Conservation (phyloP, 1,284 basidiomycete species). For the Puccinia novopanici region DNA sequence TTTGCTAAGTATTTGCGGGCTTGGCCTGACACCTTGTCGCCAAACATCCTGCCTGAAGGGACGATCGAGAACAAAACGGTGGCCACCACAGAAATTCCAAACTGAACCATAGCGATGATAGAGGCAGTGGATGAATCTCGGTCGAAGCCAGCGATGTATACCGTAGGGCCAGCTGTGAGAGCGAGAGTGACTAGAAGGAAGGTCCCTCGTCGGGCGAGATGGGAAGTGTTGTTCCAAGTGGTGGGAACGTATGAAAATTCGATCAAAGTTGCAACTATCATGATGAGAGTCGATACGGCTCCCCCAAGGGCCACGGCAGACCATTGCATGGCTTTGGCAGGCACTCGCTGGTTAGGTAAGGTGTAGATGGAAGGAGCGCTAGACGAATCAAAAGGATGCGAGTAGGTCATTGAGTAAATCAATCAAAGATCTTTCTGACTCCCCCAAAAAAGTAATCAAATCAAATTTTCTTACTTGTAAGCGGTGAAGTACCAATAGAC, state of each 20-base stretch:
- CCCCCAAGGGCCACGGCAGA: conserved; percentile 86
- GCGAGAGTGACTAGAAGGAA: conserved; percentile 82
- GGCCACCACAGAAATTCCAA: conserved; percentile 78
- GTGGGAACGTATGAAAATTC: conserved; percentile 95
- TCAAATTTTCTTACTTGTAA: conserved; percentile 39
- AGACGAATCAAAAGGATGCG: conserved; percentile 61
- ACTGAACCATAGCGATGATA: conserved; percentile 88
- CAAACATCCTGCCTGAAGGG: conserved; percentile 91
- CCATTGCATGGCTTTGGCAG: conserved; percentile 76
- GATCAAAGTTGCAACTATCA: conserved; percentile 85
- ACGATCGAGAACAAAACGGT: conserved; percentile 80
- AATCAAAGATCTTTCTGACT: background rate
- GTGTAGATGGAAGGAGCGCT: conserved; percentile 85
- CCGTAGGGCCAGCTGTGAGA: conserved; percentile 81
- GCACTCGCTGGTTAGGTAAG: conserved; percentile 59
- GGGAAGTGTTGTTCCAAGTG: conserved; percentile 95
- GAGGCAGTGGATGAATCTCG: conserved; percentile 69
- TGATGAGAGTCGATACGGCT: conserved; percentile 83
- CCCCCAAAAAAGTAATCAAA: background rate
- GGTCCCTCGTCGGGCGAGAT: conserved; percentile 79
- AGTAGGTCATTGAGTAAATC: conserved; percentile 1
- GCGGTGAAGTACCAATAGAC: conserved; percentile 92
- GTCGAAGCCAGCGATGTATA: conserved; percentile 71
- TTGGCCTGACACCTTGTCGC: conserved; percentile 88
- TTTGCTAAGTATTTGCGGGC: conserved; percentile 89